Evolutionary conservation across 371 early-diverging fungal species (phyloP).

Genomic region (Zychaea mexicana): DNA sequence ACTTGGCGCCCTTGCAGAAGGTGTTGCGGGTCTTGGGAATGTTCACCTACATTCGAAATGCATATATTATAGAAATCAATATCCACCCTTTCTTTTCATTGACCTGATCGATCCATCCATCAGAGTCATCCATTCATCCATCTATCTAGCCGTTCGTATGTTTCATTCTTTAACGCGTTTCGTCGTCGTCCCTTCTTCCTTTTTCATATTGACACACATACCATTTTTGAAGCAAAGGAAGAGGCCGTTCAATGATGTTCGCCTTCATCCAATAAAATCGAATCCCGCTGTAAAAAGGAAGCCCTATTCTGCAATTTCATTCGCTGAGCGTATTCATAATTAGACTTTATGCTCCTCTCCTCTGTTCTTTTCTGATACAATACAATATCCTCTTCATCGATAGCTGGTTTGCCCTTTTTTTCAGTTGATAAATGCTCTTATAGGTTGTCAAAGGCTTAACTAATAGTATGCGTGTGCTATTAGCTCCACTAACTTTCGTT

Average conservation of each 20-base stretch:
- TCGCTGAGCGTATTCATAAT: too few relatives aligned
- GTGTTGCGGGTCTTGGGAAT: conserved; percentile 98
- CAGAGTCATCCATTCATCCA: conserved; percentile 10
- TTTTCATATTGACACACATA: conserved; percentile 26
- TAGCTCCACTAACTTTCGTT: too few relatives aligned
- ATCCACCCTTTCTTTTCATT: too few relatives aligned
- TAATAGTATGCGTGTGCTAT: too few relatives aligned
- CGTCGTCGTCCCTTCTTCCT: background rate
- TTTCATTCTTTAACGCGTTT: background rate
- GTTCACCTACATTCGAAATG: conserved; percentile 75
- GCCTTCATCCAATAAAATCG: background rate
- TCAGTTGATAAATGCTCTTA: too few relatives aligned
- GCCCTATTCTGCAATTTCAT: background rate
- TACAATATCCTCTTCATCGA: too few relatives aligned
- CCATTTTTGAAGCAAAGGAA: background rate
- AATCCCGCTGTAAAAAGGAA: too few relatives aligned
- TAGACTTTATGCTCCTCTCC: too few relatives aligned
- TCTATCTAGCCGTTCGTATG: background rate
- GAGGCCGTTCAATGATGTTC: background rate
- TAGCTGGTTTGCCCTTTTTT: too few relatives aligned
- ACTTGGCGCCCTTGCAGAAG: conserved; percentile 96
- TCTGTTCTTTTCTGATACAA: too few relatives aligned
- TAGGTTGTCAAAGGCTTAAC: too few relatives aligned
- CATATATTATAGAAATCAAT: background rate
- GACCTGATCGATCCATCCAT: conserved; percentile 18